Conservation (phyloP, 169 alveolate species). For the Eimeria acervulina region DNA sequence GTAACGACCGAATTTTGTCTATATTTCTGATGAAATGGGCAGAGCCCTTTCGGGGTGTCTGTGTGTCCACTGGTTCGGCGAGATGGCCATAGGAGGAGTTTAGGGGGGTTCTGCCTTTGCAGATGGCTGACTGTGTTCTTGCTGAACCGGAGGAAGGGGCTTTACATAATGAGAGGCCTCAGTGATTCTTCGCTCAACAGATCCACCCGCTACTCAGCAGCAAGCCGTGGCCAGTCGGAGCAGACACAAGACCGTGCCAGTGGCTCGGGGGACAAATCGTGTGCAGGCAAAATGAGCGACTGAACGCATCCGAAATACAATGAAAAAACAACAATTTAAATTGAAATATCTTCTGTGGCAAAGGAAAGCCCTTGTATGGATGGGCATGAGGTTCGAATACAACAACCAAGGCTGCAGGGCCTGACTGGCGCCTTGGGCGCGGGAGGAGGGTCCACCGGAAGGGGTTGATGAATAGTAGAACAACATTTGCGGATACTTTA, state of each 20-base stretch:
- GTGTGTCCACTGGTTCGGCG: not conserved
- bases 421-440: slow-evolving; percentile 25
- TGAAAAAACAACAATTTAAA: not conserved
- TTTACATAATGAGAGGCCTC: not conserved
- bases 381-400: not conserved
- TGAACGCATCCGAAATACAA: not conserved
- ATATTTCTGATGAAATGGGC: not conserved
- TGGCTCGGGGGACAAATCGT: not conserved
- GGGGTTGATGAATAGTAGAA: not conserved
- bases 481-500: not conserved
- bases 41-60: not conserved
- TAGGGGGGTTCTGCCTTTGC: not conserved
- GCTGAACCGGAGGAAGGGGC: not conserved
- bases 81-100: too few relatives aligned
- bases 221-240: not conserved
- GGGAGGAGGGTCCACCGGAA: not conserved
- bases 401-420: not conserved
- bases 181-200: not conserved
- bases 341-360: not conserved
- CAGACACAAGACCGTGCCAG: slow-evolving; percentile 18
- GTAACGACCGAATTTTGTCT: not conserved
- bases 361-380: not conserved
- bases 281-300: not conserved
- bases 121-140: not conserved
- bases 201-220: not conserved